A percentile compares a stretch with the other conserved stretches of the same genome.
Conservation (phyloP, 352 stramenopile species). For the Phytopythium vexans region DNA sequence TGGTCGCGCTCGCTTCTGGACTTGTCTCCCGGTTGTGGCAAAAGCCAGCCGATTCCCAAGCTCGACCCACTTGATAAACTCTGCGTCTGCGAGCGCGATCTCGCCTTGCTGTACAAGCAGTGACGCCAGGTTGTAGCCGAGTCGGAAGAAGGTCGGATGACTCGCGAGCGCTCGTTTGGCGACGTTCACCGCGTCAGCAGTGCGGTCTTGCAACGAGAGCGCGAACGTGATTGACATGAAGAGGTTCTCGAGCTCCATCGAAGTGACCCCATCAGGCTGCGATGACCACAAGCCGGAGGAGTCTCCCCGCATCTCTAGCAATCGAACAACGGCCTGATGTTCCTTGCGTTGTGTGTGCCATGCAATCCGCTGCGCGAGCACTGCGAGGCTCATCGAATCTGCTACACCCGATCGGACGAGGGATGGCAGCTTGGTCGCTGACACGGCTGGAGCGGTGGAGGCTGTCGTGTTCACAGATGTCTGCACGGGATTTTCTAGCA, state of each 20-base stretch:
- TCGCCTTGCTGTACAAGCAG: constrained; percentile 26
- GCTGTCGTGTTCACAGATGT: no score
- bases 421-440: no score
- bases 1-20: constrained; percentile 29
- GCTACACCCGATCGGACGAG: no score
- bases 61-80: constrained; percentile 27
- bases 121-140: constrained; percentile 53
- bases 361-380: no score
- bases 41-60: constrained; percentile 31
- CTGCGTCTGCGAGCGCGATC: constrained; percentile 25
- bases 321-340: no score
- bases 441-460: no score
- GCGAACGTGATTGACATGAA: constrained; percentile 44
- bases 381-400: no score
- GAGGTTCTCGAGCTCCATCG: constrained; percentile 23
- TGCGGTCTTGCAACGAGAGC: constrained; percentile 16
- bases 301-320: no score
- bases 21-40: constrained; percentile 14
- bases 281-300: no score
- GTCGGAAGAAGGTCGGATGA: constrained; percentile 32
- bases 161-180: constrained; percentile 17
- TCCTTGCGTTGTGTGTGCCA: no score
- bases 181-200: constrained; percentile 28
- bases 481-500: no score
- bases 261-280: neutral